Percentiles rank a stretch among this genome's conserved stretches.
Conservation (phyloP, 2,329 filamentous ascomycete genomes). For the Aureobasidium sp. region DNA sequence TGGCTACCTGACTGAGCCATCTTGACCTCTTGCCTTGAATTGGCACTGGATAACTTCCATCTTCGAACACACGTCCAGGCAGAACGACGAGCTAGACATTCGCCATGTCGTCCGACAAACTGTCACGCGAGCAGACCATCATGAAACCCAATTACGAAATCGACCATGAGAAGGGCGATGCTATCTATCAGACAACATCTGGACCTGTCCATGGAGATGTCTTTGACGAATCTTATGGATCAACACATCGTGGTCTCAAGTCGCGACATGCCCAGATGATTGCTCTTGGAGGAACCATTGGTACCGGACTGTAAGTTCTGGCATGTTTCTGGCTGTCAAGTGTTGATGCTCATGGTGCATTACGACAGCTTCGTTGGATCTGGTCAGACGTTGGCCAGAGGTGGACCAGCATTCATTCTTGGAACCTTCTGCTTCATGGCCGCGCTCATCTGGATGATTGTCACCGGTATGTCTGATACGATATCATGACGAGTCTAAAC, state of each 20-base stretch:
- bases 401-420: constrained; percentile 38
- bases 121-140: background rate
- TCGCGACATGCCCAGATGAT: constrained; percentile 33
- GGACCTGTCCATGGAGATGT: constrained; percentile 21
- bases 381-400: constrained; percentile 32
- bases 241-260: constrained; percentile 35
- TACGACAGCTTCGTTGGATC: constrained; percentile 36
- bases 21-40: background rate
- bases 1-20: background rate
- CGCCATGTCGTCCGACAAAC: background rate
- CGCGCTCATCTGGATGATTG: constrained; percentile 37
- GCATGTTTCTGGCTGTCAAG: no score
- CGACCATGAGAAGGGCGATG: constrained; percentile 6
- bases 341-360: constrained; percentile 20
- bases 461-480: constrained; percentile 32
- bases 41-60: background rate
- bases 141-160: background rate
- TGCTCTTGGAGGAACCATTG: constrained; percentile 29
- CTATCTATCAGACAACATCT: background rate
- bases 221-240: constrained; percentile 27
- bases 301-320: constrained; percentile 14
- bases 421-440: constrained; percentile 36
- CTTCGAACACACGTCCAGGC: background rate
- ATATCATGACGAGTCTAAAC: constrained; percentile 14
- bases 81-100: background rate